phyloP scores from a whole-genome alignment of 2,329 filamentous ascomycete genomes.

The Zalaria sp. region DNA sequence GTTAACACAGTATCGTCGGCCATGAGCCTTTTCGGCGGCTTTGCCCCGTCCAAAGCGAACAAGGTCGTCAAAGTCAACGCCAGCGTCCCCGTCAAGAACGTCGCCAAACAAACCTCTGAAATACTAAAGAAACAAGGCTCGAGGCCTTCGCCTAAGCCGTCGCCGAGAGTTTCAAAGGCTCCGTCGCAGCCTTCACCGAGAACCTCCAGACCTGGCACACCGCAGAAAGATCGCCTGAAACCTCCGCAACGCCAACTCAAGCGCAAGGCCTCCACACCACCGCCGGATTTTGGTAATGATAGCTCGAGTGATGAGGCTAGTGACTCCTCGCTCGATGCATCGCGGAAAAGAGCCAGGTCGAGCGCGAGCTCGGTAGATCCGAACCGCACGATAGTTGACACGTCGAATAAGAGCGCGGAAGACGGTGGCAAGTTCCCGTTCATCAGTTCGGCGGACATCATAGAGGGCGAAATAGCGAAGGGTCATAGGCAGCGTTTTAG shows the following conservation, averaged over 20 bases:
- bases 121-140: too few species aligned
- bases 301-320: constrained; percentile 15
- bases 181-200: too few species aligned
- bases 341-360: constrained; percentile 21
- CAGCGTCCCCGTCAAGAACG: too few species aligned
- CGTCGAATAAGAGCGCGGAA: constrained; percentile 2
- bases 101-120: too few species aligned
- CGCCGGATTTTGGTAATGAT: constrained; percentile 15
- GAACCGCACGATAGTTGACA: constrained; percentile 4
- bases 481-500: constrained; percentile 35
- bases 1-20: too few species aligned
- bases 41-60: too few species aligned
- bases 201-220: too few species aligned
- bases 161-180: too few species aligned
- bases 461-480: constrained; percentile 24
- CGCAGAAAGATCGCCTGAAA: too few species aligned
- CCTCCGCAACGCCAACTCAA: constrained; percentile 9
- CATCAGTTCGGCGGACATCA: constrained; percentile 28
- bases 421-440: constrained; percentile 18
- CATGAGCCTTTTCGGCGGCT: too few species aligned
- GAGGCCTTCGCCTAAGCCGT: too few species aligned
- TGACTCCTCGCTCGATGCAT: constrained; percentile 16
- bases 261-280: constrained; percentile 20
- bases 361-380: constrained; percentile 18
- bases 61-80: too few species aligned